Evolutionary conservation across 2,329 filamentous ascomycete genomes (phyloP), one percentile per base, ranked within the genome.

Genomic region (Pestalotiopsis sp.): DNA sequence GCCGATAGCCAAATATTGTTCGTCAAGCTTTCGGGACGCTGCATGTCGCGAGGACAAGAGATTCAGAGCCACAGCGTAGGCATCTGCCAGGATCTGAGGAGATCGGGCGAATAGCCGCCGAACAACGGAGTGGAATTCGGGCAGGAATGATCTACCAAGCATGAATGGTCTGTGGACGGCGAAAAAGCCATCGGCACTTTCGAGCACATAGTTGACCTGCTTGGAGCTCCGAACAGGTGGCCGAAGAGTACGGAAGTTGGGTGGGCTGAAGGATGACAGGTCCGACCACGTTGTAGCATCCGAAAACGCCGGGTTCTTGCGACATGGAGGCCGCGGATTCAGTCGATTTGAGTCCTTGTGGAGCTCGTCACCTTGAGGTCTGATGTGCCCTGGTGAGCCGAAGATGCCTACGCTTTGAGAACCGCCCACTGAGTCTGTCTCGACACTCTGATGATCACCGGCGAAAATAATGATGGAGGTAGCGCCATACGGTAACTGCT

Each of bases 141-240:
- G 49, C 12, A 58, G 9, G n/a, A 70, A 70, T 38, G 41, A 67
- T 31, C 31, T 49, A 20, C 67, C 69, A 31, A 70, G 59, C 64
- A 67, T 61, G 56, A 70, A 70, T 13, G 56, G 25, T n/a, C 69
- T 64, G 38, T 70, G 69, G 56, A 31, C 49, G 23, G 59, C 31
- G 59, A 68, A 68, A 27, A 70, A 70, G 45, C 60, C 64, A 11
- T 68, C 67, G 14, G 27, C 25, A 45, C 41, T 68, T 20, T 62
- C 57, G n/a, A 70, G 66, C 39, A 68, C 36, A 25, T 64, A 31
- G 36, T 60, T 64, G 31, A 68, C 49, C 17, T 64, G 61, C n/a
- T 36, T 27, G 1, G 62, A 49, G 38, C 39, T 63, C 59, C 41
- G 49, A 39, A 57, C 25, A 27, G 66, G 39, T 59, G 59, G 52